A percentile compares a stretch with the other conserved stretches of the same genome.
Evolutionary conservation across 306 rosid species (phyloP).

Genomic region (Prunus fruticosa): DNA sequence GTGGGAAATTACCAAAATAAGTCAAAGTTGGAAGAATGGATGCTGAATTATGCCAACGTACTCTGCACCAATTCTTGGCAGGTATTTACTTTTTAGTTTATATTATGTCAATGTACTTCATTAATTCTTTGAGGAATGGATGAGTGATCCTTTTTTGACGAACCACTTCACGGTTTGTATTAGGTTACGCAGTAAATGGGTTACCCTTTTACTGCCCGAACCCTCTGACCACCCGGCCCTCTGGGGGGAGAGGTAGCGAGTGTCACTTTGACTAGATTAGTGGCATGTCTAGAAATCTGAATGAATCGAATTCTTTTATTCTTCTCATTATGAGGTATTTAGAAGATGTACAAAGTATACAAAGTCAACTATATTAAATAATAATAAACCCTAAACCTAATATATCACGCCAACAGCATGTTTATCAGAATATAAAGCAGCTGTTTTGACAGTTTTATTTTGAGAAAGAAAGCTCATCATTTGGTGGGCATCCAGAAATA

Average conservation of each 20-base stretch:
- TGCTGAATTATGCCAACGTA: conserved; percentile 69
- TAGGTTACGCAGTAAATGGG: background rate
- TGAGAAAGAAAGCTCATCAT: background rate
- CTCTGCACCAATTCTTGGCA: conserved; percentile 96
- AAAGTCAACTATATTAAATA: too few species aligned
- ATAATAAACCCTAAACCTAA: too few species aligned
- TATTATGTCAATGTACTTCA: background rate
- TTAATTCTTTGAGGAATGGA: background rate
- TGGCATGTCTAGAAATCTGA: too few species aligned
- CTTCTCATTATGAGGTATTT: too few species aligned
- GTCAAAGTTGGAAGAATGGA: conserved; percentile 56
- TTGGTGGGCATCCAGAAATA: background rate
- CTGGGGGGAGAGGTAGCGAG: background rate
- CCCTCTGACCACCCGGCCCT: background rate
- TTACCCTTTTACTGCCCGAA: background rate
- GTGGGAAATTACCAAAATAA: conserved; percentile 32
- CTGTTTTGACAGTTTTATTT: background rate
- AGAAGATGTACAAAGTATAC: too few species aligned
- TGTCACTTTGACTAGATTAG: background rate
- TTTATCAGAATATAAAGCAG: background rate
- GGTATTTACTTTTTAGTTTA: conserved; percentile 36
- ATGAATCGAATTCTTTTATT: too few species aligned
- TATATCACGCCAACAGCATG: too few species aligned
- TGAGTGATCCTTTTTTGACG: background rate
- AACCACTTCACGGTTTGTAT: background rate